Conservation (phyloP, 2,329 filamentous ascomycete species). For the Xylariaceae sp. region DNA sequence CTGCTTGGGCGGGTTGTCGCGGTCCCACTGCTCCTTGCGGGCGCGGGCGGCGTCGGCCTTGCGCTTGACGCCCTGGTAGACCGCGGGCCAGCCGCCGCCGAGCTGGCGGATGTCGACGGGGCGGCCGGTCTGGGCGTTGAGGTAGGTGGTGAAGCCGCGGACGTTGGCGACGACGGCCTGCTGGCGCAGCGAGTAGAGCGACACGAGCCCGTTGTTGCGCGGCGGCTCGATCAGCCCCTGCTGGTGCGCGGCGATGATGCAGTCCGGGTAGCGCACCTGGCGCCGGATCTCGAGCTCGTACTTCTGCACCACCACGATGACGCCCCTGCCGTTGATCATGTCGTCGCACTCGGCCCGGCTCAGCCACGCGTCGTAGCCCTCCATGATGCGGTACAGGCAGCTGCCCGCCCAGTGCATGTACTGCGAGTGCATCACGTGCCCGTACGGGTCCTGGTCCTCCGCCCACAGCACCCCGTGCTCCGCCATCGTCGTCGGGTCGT, state of each 20-base stretch:
- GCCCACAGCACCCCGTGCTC: constrained; percentile 18
- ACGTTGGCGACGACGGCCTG: constrained; percentile 15
- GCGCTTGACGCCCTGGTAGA: constrained; percentile 8
- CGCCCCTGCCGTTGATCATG: constrained; percentile 13
- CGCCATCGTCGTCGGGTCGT: constrained; percentile 11
- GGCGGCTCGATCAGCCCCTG: constrained; percentile 13
- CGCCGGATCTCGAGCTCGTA: constrained; percentile 15
- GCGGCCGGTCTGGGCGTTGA: constrained; percentile 14
- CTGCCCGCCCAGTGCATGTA: constrained; percentile 16
- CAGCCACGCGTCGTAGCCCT: constrained; percentile 18
- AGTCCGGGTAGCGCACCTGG: constrained; percentile 6
- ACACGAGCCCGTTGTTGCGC: constrained; percentile 8
- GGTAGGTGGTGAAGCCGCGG: constrained; percentile 13
- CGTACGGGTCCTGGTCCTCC: constrained; percentile 20
- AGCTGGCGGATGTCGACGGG: constrained; percentile 15
- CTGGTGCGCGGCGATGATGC: constrained; percentile 14
- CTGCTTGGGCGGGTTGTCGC: neutral
- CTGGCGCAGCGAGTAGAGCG: constrained; percentile 15
- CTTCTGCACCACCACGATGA: constrained; percentile 14
- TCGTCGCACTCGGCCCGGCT: constrained; percentile 14
- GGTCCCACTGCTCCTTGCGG: constrained; percentile 9
- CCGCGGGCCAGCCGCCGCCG: constrained; percentile 9
- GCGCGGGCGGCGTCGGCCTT: constrained; percentile 5
- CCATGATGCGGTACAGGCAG: constrained; percentile 16
- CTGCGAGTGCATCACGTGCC: constrained; percentile 18